Base-by-base conservation (phyloP, 2,329 filamentous ascomycete genomes). In the Ilyonectria mors-panacis region DNA sequence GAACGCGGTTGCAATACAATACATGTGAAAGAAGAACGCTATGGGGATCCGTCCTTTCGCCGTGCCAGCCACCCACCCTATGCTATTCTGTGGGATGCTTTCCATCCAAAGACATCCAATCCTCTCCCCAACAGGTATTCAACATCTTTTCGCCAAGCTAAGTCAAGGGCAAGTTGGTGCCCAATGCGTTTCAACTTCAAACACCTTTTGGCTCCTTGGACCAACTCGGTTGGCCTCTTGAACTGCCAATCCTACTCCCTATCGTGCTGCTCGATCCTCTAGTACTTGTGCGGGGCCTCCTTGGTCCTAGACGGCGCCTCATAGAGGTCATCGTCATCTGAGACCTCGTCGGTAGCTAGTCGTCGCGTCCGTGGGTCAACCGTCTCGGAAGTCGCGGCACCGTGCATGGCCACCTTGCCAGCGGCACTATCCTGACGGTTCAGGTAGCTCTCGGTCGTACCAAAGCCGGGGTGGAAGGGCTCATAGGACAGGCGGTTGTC, bases 381-480 rank as follows among this genome's bases (percentile, higher is more conserved):
- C 19, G 69, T 59, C 28, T 59, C 71, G 17, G 68, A 69, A 39
- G 65, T 62, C 63, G 73, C 77, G 42, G 78, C 82, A 8, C 81
- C 83, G 54, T 83, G 81, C 83, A 83, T 84, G 9, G 79, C 70
- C 65, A 82, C 74, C 73, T 83, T 83, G 44, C 78, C 81, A 47
- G 81, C 60, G 21, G 81, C 81, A 62, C 82, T 83, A 17, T 84
- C 81, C 70, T 84, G 82, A 39, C 81, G 76, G 48, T 76, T 77
- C 2, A 70, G 28, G 51, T 76, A 76, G 55, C 73, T 76, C 45
- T 73, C 67, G 17, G 72, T 69, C 7, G 68, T 54, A 23, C 66
- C 68, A 64, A 81, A 79, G 6, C 82, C 81, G 2, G 82, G 81
- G 54, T 83, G 78, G 68, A 80, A 84, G 6, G 81, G 79, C 65